Evolutionary conservation across 495 filamentous ascomycete genomes (phyloP), one percentile per base, ranked within the genome.

Genomic region (Immersiella caudata): DNA sequence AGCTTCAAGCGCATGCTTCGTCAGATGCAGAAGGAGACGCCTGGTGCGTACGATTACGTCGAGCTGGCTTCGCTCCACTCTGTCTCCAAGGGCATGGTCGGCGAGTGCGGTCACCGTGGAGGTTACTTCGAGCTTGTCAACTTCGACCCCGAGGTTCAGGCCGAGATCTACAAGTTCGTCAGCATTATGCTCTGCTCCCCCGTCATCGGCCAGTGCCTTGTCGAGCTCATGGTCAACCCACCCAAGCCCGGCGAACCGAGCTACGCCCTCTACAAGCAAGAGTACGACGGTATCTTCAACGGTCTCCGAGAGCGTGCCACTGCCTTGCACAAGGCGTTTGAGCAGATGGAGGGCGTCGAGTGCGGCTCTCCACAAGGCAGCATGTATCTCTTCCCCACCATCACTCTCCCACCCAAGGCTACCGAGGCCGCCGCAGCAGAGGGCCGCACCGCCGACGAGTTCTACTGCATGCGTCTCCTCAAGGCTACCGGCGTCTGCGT

Each of bases 301-400:
- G 88, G 89, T 49, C 85, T 99, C 58, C 84, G 86, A 76, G 78
- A 89, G 74, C 89, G 95, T 65, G 95, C 95, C 50, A 85, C 82
- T 60, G 93, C 96, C 14, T 84, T 99, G 58, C 95, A 92, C 78
- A 84, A 93, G 67, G 93, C 93, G 9, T 99, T 99, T 81, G 82
- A 89, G 79, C 82, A 89, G 72, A 98, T 99, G 95, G 93, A 97
- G 74, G 95, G 95, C 55, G 96, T 98, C 50, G 86, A 91, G 72
- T 96, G 93, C 80, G 90, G 94, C 74, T 80, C 86, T 54, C 95
- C 95, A 36, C 79, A 96, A 86, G 95, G 95, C 26, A 87, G 89
- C 70, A 99, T 99, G 95, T 99, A 99, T 82, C 90, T 99, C 71
- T 99, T 97, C 88, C 95, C 95, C 5, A 93, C 91, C 59, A 96